phyloP scores from a whole-genome alignment of 768 basidiomycete species.

The Dacryopinax spathularia region DNA sequence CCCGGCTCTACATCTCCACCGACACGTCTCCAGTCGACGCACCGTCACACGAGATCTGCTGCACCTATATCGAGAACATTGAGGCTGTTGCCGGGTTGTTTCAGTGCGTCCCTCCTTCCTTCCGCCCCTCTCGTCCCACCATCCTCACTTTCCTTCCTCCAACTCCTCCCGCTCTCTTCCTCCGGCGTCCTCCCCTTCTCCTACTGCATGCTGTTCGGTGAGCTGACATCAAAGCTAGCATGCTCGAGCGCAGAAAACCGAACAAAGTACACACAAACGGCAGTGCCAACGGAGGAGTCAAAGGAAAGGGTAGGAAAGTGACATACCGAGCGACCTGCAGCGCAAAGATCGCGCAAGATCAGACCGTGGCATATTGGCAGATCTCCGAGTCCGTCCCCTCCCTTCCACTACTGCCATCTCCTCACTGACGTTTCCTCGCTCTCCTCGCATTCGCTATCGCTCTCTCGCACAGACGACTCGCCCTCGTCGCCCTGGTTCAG shows the following conservation, averaged over 20 bases:
- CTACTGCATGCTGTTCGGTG: too few relatives aligned
- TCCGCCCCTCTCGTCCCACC: not conserved
- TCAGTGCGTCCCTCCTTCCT: slow-evolving; percentile 36
- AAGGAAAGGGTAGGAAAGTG: not conserved
- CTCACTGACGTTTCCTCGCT: too few relatives aligned
- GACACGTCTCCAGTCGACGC: slow-evolving; percentile 85
- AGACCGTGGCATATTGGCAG: slow-evolving; percentile 73
- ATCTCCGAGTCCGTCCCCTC: slow-evolving; percentile 54
- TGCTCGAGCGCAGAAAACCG: too few relatives aligned
- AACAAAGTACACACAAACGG: too few relatives aligned
- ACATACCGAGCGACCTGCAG: slow-evolving; percentile 9
- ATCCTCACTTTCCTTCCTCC: not conserved
- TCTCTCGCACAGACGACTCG: slow-evolving; percentile 15
- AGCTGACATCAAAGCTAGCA: too few relatives aligned
- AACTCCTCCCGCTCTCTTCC: not conserved
- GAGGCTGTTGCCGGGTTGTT: slow-evolving; percentile 77
- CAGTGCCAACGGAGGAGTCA: too few relatives aligned
- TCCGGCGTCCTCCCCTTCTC: not conserved
- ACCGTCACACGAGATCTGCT: slow-evolving; percentile 75
- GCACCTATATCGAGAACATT: slow-evolving; percentile 79
- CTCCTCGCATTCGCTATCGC: not conserved
- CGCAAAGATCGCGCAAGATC: slow-evolving; percentile 34
- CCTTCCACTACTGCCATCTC: too few relatives aligned
- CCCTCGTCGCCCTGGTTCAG: slow-evolving; percentile 49
- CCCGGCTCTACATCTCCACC: slow-evolving; percentile 81